Conservation (phyloP, 345 rosid species). For the Brassica rapa region DNA sequence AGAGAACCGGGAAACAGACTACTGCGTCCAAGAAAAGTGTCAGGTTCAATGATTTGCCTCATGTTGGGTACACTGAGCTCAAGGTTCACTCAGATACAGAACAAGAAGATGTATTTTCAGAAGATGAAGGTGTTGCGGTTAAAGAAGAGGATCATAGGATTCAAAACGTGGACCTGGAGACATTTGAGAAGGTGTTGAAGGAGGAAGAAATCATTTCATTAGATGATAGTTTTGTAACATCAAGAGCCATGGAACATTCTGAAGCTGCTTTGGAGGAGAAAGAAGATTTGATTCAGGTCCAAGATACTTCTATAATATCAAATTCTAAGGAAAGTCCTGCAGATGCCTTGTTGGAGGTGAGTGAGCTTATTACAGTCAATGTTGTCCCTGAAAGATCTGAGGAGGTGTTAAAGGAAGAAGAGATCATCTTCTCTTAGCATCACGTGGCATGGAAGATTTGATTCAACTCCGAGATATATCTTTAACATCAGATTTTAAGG, state of each 20-base stretch:
- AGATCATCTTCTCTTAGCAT: slow-evolving; percentile 6
- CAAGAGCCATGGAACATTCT: slow-evolving; percentile 13
- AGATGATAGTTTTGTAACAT: slow-evolving; percentile 14
- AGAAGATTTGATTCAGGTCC: slow-evolving; percentile 8
- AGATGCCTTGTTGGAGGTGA: slow-evolving; percentile 8
- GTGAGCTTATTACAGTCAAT: slow-evolving; percentile 10
- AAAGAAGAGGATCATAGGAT: slow-evolving; percentile 36
- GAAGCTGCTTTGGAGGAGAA: neutral
- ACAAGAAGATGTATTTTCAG: slow-evolving; percentile 39
- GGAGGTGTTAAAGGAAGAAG: slow-evolving; percentile 31
- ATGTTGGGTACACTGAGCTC: slow-evolving; percentile 68
- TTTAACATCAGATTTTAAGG: neutral
- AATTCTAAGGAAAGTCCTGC: neutral
- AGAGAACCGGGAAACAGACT: slow-evolving; percentile 30
- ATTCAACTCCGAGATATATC: neutral
- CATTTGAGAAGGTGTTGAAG: slow-evolving; percentile 21
- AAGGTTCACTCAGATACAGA: slow-evolving; percentile 61
- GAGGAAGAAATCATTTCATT: slow-evolving; percentile 34
- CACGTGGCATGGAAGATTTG: slow-evolving; percentile 16
- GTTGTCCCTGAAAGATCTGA: slow-evolving; percentile 21
- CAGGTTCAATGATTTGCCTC: slow-evolving; percentile 49
- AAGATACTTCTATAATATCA: slow-evolving; percentile 3
- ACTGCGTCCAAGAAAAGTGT: slow-evolving; percentile 39
- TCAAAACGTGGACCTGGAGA: slow-evolving; percentile 28
- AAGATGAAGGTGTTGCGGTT: slow-evolving; percentile 30